Conservation (phyloP, 805 yeast species). For the Blastobotrys chiropterorum region DNA sequence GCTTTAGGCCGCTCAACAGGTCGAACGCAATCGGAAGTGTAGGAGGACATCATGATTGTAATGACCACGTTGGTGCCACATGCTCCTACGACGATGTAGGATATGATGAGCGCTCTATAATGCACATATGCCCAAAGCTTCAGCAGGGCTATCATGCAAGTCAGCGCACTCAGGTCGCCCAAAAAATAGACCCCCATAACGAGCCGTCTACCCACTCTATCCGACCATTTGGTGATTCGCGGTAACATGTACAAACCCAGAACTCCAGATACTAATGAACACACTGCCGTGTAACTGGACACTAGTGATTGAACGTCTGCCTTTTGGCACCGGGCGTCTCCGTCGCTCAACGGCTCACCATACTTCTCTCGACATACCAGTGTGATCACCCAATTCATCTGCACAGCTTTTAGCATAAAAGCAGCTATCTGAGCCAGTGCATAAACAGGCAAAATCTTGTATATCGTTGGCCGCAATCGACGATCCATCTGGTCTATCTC, state of each 20-base stretch:
- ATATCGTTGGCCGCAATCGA: conserved; percentile 4
- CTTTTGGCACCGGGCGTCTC: conserved; percentile 11
- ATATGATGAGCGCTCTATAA: conserved; percentile 8
- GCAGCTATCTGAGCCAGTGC: conserved; percentile 3
- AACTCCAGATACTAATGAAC: conserved; percentile 12
- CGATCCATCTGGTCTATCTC: conserved; percentile 3
- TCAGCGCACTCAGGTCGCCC: conserved; percentile 8
- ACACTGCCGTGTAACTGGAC: conserved; percentile 11
- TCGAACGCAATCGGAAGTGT: conserved; percentile 12
- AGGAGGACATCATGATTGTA: conserved; percentile 12
- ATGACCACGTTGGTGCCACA: conserved; percentile 12
- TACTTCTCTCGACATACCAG: conserved; percentile 12
- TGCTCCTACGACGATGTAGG: conserved; percentile 9
- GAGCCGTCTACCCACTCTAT: conserved; percentile 12
- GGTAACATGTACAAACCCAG: conserved; percentile 15
- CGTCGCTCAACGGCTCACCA: conserved; percentile 7
- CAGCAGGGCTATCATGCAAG: conserved; percentile 8
- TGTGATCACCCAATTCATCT: conserved; percentile 16
- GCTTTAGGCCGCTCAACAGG: conserved; percentile 14
- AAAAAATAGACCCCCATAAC: conserved; percentile 9
- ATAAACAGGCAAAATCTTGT: conserved; percentile 4
- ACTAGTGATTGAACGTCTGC: conserved; percentile 13
- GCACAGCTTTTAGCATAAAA: conserved; percentile 6
- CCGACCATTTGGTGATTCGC: conserved; percentile 10
- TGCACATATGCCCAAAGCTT: conserved; percentile 3